These are phyloP conservation scores for Apiospora sp. DNA, from an alignment of 2,329 filamentous ascomycete genomes.

Conservation along the genomic window DNA sequence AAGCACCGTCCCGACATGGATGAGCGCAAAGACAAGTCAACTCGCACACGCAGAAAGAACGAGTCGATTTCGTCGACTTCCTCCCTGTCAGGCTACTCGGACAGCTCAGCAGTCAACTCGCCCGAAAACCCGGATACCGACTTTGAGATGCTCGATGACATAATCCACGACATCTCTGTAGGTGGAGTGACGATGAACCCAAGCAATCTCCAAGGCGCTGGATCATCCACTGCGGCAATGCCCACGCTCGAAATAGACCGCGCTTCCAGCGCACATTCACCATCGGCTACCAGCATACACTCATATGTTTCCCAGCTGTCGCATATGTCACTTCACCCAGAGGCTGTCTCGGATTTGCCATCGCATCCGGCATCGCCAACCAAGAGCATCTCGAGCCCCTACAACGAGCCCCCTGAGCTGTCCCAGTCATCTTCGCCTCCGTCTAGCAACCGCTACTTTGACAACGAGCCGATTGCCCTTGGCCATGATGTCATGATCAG, in stretches of 20 bases:
- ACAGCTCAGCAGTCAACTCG: conserved; percentile 63
- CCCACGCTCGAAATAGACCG: conserved; percentile 40
- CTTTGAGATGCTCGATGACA: conserved; percentile 56
- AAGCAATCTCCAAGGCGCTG: conserved; percentile 43
- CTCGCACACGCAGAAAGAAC: conserved; percentile 64
- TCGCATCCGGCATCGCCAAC: conserved; percentile 54
- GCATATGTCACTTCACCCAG: conserved; percentile 39
- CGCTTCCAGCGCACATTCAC: conserved; percentile 47
- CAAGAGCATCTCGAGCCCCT: conserved; percentile 59
- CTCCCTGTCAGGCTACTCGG: conserved; percentile 64
- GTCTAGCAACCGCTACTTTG: conserved; percentile 52
- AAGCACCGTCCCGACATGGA: conserved; percentile 68
- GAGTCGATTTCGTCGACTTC: conserved; percentile 57
- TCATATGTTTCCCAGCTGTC: conserved; percentile 55
- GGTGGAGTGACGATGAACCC: conserved; percentile 48
- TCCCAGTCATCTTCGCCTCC: conserved; percentile 68
- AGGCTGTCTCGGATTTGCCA: conserved; percentile 22
- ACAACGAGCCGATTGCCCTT: conserved; percentile 52
- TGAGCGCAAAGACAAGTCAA: conserved; percentile 64
- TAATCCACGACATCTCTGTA: conserved; percentile 54
- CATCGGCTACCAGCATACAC: conserved; percentile 54
- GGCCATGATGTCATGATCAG: conserved; percentile 42
- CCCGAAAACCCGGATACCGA: conserved; percentile 49
- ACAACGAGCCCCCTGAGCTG: conserved; percentile 66
- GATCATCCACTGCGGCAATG: conserved; percentile 51